Evolutionary conservation across 192 early-diverging fungal species (phyloP), one percentile per base, ranked within the genome.

Genomic region (Coemansia sp.): DNA sequence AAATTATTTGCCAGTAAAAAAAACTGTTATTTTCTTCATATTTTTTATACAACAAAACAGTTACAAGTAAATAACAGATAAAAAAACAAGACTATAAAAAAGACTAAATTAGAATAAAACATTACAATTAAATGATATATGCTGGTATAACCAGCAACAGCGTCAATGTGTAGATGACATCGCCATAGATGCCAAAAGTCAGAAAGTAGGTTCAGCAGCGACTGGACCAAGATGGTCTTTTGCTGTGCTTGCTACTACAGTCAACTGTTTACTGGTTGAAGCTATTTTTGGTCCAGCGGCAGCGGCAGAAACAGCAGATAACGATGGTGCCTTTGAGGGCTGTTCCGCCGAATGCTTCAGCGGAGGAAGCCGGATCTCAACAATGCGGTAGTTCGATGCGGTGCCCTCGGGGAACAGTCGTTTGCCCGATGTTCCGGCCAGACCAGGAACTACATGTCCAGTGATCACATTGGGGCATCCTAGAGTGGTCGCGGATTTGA

Each of bases 341-440:
- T 54, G 52, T 28, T 54, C 25, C 25, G 51, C 36, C 4, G 71
- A 68, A 6, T 61, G 20, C 33, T 75, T 80, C 11, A 80, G 73
- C 16, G 66, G 69, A 8, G 77, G 77, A 14, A 80, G 32, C 0
- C 77, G 77, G 16, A 80, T 56, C 49, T 80, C 77, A 17, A 80
- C 60, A 7, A 80, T 67, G 12, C 77, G 67, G 58, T 71, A 80
- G 30, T 80, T 57, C 28, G 68, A 52, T 2, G 77, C 48, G 4
- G 34, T 54, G 33, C 66, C 66, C 34, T 80, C 77, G 6, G 77
- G 77, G 55, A 80, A 80, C n/a, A 67, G 18, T 7, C 61, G 60
- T 31, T 64, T 68, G 17, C 77, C 77, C 2, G 58, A 48, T 4
- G 66, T 45, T 25, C 77, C 77, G 0, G 72, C 68, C 2, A 80